Evolutionary conservation across 148 eudicot genomes (phyloP).

Genomic region (Chenopodium formosanum): DNA sequence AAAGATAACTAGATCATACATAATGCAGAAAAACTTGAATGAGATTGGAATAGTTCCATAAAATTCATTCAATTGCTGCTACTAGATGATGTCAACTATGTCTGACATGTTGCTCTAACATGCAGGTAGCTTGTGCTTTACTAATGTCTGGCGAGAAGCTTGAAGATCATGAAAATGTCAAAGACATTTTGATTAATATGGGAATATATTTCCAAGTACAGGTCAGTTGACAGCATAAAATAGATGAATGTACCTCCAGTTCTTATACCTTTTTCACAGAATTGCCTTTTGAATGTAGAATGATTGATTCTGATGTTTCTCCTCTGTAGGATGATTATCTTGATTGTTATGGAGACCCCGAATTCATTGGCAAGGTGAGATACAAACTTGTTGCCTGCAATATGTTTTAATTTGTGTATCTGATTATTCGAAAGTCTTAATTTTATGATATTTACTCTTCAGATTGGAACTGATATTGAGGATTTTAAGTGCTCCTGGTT

Average conservation of each 20-base stretch:
- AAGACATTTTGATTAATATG: constrained; percentile 57
- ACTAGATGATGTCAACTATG: not conserved
- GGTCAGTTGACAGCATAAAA: constrained; percentile 32
- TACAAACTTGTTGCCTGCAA: not conserved
- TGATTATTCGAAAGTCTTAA: constrained; percentile 1
- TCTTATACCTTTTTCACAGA: not conserved
- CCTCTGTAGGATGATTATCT: constrained; percentile 69
- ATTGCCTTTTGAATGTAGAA: not conserved
- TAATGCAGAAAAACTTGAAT: not conserved
- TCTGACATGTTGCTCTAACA: constrained; percentile 4
- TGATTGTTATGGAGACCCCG: constrained; percentile 70
- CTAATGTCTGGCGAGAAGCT: constrained; percentile 72
- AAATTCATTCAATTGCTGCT: not conserved
- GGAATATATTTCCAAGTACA: constrained; percentile 76
- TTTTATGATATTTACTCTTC: constrained; percentile 17
- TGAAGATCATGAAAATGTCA: constrained; percentile 64
- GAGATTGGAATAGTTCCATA: not conserved
- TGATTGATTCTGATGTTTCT: constrained; percentile 8
- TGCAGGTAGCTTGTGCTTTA: constrained; percentile 84
- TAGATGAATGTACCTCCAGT: not conserved
- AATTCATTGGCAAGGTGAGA: constrained; percentile 69
- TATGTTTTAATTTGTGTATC: not conserved
- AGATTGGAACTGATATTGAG: constrained; percentile 90
- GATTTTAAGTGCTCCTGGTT: constrained; percentile 91
- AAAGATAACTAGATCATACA: too few relatives aligned